Conservation (phyloP, 495 filamentous ascomycete genomes). For the Chaetomium cochliodes region DNA sequence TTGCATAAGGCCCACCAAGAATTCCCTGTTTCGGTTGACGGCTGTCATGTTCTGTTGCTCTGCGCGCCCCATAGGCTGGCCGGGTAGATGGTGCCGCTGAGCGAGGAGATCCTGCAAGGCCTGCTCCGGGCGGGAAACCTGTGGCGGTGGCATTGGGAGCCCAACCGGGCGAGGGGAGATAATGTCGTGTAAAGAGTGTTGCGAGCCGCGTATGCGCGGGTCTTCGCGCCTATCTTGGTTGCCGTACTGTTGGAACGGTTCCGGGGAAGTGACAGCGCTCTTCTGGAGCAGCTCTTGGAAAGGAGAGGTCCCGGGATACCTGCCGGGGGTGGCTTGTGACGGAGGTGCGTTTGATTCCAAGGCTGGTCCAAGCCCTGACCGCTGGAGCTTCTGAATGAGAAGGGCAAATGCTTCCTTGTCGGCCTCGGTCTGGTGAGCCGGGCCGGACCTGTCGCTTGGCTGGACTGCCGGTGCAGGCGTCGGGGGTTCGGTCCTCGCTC, state of each 20-base stretch:
- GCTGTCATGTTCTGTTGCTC: slow-evolving; percentile 42
- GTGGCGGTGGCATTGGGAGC: slow-evolving; percentile 39
- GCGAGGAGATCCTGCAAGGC: slow-evolving; percentile 54
- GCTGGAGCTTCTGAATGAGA: slow-evolving; percentile 76
- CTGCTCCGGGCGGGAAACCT: slow-evolving; percentile 49
- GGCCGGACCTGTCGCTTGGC: background rate
- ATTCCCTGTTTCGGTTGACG: slow-evolving; percentile 53
- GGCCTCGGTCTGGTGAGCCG: slow-evolving; percentile 54
- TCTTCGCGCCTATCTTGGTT: slow-evolving; percentile 45
- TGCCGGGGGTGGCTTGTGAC: slow-evolving; percentile 20
- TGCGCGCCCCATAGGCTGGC: slow-evolving; percentile 38
- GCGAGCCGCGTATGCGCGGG: slow-evolving; percentile 30
- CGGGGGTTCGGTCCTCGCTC: slow-evolving; percentile 55
- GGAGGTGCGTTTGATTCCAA: slow-evolving; percentile 27
- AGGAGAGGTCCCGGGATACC: slow-evolving; percentile 37
- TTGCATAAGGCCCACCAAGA: slow-evolving; percentile 57
- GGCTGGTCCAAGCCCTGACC: slow-evolving; percentile 31
- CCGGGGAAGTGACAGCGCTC: slow-evolving; percentile 41
- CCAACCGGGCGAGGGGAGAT: slow-evolving; percentile 43
- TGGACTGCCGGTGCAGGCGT: slow-evolving; percentile 36
- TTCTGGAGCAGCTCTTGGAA: slow-evolving; percentile 32
- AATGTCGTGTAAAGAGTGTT: slow-evolving; percentile 43
- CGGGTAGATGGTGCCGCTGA: slow-evolving; percentile 48
- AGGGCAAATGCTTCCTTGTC: slow-evolving; percentile 90
- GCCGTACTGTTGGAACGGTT: slow-evolving; percentile 45